Percentiles rank a stretch among this genome's conserved stretches.
These are phyloP conservation scores for Canavalia ensiformis DNA, from an alignment of 306 rosid species.

Conservation along the genomic window DNA sequence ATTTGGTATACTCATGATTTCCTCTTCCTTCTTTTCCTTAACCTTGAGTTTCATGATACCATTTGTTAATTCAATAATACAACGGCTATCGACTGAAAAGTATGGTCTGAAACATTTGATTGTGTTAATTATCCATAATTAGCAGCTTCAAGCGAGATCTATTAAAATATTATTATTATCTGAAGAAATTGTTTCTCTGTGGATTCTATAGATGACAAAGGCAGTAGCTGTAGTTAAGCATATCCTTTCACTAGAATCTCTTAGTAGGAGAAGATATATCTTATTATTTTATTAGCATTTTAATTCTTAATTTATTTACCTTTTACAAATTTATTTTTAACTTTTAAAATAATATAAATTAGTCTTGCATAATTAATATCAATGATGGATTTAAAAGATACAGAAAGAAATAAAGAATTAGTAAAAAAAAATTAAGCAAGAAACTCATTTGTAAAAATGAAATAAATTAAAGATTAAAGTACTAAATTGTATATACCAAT, in stretches of 20 bases:
- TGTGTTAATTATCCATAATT: slow-evolving; percentile 3
- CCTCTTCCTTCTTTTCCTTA: not conserved
- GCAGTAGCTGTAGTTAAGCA: not conserved
- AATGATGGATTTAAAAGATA: too few species aligned
- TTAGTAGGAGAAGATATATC: not conserved
- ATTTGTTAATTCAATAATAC: slow-evolving; percentile 3
- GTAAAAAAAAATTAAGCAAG: too few species aligned
- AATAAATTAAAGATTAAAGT: too few species aligned
- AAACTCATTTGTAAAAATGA: too few species aligned
- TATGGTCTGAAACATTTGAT: not conserved
- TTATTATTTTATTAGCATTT: not conserved
- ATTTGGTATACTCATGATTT: not conserved
- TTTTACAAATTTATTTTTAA: too few species aligned
- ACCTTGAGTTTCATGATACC: slow-evolving; percentile 18
- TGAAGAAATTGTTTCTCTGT: slow-evolving; percentile 21
- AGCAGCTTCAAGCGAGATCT: slow-evolving; percentile 1
- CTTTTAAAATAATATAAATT: too few species aligned
- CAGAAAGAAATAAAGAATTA: too few species aligned
- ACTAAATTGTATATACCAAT: too few species aligned
- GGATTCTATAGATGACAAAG: slow-evolving; percentile 31
- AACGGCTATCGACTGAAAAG: not conserved
- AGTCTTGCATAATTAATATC: too few species aligned
- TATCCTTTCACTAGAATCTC: slow-evolving; percentile 20
- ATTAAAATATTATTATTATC: not conserved
- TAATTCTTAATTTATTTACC: too few species aligned